Conservation (phyloP, 2,329 filamentous ascomycete genomes). For the Penicillium sp. region DNA sequence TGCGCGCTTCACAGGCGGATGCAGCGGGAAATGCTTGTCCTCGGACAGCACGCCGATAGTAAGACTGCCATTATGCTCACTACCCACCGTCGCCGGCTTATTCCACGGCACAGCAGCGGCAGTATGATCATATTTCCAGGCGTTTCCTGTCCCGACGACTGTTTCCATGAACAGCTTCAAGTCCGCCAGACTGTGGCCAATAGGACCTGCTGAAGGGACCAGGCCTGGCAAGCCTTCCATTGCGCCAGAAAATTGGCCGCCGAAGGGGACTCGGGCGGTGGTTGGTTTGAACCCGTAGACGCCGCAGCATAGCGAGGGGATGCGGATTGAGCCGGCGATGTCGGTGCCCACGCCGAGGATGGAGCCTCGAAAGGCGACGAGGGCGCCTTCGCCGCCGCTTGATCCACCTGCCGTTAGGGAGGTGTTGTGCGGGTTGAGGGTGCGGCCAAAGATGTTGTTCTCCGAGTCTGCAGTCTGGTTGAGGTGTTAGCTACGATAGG, state of each 20-base stretch:
- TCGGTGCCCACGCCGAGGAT: slow-evolving; percentile 40
- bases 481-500: not conserved
- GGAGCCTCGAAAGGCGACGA: slow-evolving; percentile 40
- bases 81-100: slow-evolving; percentile 8
- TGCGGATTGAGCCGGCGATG: slow-evolving; percentile 40
- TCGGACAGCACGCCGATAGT: slow-evolving; percentile 53
- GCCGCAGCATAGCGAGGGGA: slow-evolving; percentile 38
- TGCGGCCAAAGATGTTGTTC: slow-evolving; percentile 33
- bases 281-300: slow-evolving; percentile 42
- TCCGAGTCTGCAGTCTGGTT: slow-evolving; percentile 29
- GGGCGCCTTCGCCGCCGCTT: slow-evolving; percentile 38
- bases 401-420: slow-evolving; percentile 31
- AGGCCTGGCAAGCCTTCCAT: slow-evolving; percentile 21
- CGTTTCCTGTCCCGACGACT: slow-evolving; percentile 38
- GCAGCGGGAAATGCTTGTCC: slow-evolving; percentile 51
- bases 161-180: slow-evolving; percentile 39
- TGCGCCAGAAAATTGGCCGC: slow-evolving; percentile 25
- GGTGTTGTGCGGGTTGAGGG: slow-evolving; percentile 32
- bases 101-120: slow-evolving; percentile 52
- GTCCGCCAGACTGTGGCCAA: slow-evolving; percentile 24
- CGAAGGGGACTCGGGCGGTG: slow-evolving; percentile 31
- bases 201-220: slow-evolving; percentile 20
- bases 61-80: slow-evolving; percentile 26
- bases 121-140: slow-evolving; percentile 50
- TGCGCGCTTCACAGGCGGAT: slow-evolving; percentile 53